Conservation (phyloP, 495 filamentous ascomycete genomes). For the Xylaria bambusicola region DNA sequence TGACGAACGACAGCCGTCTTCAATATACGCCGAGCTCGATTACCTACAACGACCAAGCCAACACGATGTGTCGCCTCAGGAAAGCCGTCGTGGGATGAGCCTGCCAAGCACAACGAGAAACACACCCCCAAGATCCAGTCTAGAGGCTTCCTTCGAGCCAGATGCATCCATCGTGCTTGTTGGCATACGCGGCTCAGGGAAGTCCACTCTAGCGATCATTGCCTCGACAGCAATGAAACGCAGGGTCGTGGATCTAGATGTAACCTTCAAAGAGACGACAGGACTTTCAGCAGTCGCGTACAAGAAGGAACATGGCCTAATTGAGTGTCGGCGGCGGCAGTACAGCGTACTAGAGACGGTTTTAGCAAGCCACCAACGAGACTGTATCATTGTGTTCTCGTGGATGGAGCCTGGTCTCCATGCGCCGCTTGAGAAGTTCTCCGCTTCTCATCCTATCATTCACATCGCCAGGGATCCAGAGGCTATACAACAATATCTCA, state of each 20-base stretch:
- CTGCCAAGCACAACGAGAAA: conserved; percentile 10
- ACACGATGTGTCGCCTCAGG: background rate
- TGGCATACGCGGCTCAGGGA: conserved; percentile 69
- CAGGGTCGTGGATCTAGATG: conserved; percentile 64
- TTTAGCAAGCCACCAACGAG: conserved; percentile 58
- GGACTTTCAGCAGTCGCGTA: conserved; percentile 60
- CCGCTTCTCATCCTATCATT: conserved; percentile 64
- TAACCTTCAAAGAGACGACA: conserved; percentile 60
- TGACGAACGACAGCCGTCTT: conserved; percentile 2
- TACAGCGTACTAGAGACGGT: conserved; percentile 59
- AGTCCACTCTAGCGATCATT: conserved; percentile 70
- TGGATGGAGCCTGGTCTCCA: conserved; percentile 58
- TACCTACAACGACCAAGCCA: conserved; percentile 3
- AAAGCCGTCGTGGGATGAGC: background rate
- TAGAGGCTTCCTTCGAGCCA: conserved; percentile 43
- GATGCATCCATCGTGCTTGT: conserved; percentile 69
- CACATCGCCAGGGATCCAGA: conserved; percentile 64
- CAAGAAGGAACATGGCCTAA: conserved; percentile 57
- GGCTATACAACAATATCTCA: conserved; percentile 61
- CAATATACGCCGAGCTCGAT: background rate
- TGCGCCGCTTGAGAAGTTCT: conserved; percentile 53
- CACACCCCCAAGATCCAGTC: conserved; percentile 11
- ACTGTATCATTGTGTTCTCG: conserved; percentile 66
- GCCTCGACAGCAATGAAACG: conserved; percentile 63
- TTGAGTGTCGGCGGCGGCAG: conserved; percentile 58